Evolutionary conservation across 2,329 filamentous ascomycete genomes (phyloP), one percentile per base, ranked within the genome.

Genomic region (Conoideocrella luteorostrata): DNA sequence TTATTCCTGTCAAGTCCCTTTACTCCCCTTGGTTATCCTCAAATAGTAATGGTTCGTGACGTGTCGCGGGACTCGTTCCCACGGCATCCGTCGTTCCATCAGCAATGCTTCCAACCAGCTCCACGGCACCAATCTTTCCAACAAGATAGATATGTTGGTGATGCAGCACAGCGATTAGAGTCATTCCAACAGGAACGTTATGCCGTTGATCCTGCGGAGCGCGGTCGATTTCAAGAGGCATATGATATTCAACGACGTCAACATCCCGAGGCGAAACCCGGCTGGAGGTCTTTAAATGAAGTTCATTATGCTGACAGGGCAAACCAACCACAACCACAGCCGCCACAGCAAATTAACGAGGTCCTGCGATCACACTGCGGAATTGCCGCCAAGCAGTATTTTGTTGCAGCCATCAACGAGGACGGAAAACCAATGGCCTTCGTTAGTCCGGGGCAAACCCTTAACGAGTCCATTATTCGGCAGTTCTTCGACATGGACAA

Each of bases 361-460:
- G 74, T 71, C 21, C 59, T 80, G 10, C 65, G 70, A 13, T 69
- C 75, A 39, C 64, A 74, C 32, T 78, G 75, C 50, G 66, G 68
- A 29, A 74, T 80, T 36, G 67, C 71, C 2, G 69, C 68, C 10
- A 66, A 69, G 41, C 63, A 64, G 47, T 80, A 72, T 54, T 78
- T 80, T 49, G 63, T 80, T 26, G 74, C 70, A 10, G 69, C 68
- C 2, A 60, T 76, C 32, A 61, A 67, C 28, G 71, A 76, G 22
- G 71, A 74, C 46, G 71, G 71, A 17, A 63, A 65, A 13, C 54
- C 65, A 2, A 63, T 66, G 45, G 72, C 66, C 4, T 75, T 73
- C 43, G 64, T 68, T 3, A 70, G 70, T 3, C 70, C 71, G 1
- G 60, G 64, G 13, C 56, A 61, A 32, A 59, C 59, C 17, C 53